Conservation (phyloP, 2,329 filamentous ascomycete species). For the Aspergillus melleus region DNA sequence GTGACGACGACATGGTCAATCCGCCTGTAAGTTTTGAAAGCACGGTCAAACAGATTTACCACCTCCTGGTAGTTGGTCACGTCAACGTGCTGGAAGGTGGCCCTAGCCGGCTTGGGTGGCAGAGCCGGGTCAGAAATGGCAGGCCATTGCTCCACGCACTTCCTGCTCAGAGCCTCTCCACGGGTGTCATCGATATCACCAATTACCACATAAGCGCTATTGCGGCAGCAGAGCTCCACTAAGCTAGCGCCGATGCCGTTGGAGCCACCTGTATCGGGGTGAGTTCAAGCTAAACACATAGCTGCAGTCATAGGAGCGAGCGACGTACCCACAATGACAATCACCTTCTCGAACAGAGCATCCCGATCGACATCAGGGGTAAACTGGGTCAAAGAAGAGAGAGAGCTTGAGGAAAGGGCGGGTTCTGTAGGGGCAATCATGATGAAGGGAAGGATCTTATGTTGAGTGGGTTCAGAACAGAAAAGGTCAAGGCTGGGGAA, state of each 20-base stretch:
- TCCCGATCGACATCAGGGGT: slow-evolving; percentile 13
- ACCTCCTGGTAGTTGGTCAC: slow-evolving; percentile 50
- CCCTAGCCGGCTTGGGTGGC: slow-evolving; percentile 21
- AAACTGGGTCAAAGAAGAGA: slow-evolving; percentile 14
- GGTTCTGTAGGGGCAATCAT: slow-evolving; percentile 22
- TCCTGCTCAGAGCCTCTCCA: slow-evolving; percentile 30
- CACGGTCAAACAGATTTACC: slow-evolving; percentile 48
- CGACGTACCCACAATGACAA: slow-evolving; percentile 20
- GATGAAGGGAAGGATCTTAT: not conserved
- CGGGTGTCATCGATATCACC: slow-evolving; percentile 43
- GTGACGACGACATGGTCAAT: slow-evolving; percentile 53
- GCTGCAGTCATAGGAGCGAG: not conserved
- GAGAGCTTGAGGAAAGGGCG: slow-evolving; percentile 11
- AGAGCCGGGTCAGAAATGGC: slow-evolving; percentile 15
- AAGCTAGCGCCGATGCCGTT: slow-evolving; percentile 48
- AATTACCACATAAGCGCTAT: slow-evolving; percentile 46
- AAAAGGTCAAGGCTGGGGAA: not conserved
- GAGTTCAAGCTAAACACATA: not conserved
- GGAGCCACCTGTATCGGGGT: slow-evolving; percentile 35
- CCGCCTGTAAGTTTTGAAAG: slow-evolving; percentile 45
- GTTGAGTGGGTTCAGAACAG: not conserved
- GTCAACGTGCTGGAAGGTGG: slow-evolving; percentile 46
- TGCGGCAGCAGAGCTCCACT: slow-evolving; percentile 39
- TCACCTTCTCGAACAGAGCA: slow-evolving; percentile 19
- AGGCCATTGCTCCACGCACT: slow-evolving; percentile 17